These are phyloP conservation scores for Beauveria medogensis DNA, from an alignment of 2,329 filamentous ascomycete genomes.

Conservation along the genomic window DNA sequence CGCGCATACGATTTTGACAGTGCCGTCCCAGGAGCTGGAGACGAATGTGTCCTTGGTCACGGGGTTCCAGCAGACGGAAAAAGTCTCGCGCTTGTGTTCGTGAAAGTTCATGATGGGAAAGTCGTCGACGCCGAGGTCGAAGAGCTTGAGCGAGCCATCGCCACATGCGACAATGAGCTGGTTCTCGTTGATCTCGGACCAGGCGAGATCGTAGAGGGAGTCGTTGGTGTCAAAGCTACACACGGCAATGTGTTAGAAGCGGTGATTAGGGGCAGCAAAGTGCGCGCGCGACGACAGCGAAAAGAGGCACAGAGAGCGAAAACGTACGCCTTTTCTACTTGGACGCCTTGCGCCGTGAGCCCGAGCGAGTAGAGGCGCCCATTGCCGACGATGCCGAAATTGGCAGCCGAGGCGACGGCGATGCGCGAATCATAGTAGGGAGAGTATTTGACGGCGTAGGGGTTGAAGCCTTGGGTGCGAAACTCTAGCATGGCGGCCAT, in stretches of 20 bases:
- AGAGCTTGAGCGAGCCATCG: constrained; percentile 91
- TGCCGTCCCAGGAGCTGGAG: constrained; percentile 92
- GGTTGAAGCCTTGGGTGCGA: constrained; percentile 87
- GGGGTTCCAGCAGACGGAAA: constrained; percentile 87
- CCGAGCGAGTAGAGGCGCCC: constrained; percentile 80
- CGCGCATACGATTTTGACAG: constrained; percentile 67
- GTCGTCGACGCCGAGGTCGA: constrained; percentile 70
- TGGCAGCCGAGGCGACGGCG: constrained; percentile 82
- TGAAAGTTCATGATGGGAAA: constrained; percentile 90
- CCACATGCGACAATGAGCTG: constrained; percentile 84
- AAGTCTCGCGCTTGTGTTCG: constrained; percentile 89
- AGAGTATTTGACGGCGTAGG: constrained; percentile 96
- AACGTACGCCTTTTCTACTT: constrained; percentile 69
- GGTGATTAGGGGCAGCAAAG: neutral
- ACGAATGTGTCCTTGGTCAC: constrained; percentile 85
- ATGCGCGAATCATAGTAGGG: constrained; percentile 95
- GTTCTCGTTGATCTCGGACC: constrained; percentile 95
- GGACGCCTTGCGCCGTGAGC: constrained; percentile 74
- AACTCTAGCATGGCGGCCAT: constrained; percentile 79
- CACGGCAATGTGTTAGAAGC: neutral
- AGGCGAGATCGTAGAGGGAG: constrained; percentile 86
- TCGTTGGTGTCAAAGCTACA: constrained; percentile 91
- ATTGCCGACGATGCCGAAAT: constrained; percentile 96
- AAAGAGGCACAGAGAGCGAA: neutral
- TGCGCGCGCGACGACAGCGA: neutral